A percentile compares a stretch with the other conserved stretches of the same genome.
Conservation (phyloP, 2,329 filamentous ascomycete species). For the Scolecobasidium constrictum region DNA sequence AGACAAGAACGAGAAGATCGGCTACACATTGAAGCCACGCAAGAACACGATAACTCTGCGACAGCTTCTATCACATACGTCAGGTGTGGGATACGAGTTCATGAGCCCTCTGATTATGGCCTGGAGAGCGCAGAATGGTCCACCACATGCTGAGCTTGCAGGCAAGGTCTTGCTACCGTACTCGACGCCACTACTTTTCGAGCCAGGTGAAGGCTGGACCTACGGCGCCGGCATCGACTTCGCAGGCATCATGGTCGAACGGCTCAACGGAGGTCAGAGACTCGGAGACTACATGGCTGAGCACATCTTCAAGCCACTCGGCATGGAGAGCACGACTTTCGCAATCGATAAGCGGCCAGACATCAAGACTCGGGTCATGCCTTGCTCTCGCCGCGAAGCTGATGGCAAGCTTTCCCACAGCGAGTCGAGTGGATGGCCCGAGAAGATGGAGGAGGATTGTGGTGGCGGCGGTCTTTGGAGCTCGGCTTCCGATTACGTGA, state of each 20-base stretch:
- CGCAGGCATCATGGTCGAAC: constrained; percentile 11
- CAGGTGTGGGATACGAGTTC: constrained; percentile 14
- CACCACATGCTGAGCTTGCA: background rate
- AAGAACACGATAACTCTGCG: constrained; percentile 15
- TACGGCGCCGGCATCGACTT: constrained; percentile 11
- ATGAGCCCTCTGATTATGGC: background rate
- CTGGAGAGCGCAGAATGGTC: constrained; percentile 6
- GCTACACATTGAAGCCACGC: constrained; percentile 5
- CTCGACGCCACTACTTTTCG: constrained; percentile 10
- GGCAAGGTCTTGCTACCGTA: constrained; percentile 1
- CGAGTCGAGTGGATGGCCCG: background rate
- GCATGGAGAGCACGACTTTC: constrained; percentile 10
- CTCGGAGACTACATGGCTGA: constrained; percentile 10
- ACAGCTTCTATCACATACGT: constrained; percentile 18
- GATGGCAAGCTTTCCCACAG: constrained; percentile 3
- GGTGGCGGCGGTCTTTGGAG: constrained; percentile 10
- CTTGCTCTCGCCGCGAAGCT: constrained; percentile 1
- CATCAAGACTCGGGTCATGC: constrained; percentile 2
- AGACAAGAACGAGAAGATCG: constrained; percentile 7
- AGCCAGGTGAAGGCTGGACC: constrained; percentile 9
- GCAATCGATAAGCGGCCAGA: constrained; percentile 9
- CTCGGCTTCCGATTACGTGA: constrained; percentile 9
- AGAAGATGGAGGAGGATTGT: constrained; percentile 3
- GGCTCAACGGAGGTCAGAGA: constrained; percentile 5
- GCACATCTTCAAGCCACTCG: constrained; percentile 10